These are phyloP conservation scores for Tulasnella sp. DNA, from an alignment of 768 basidiomycete species.

Conservation along the genomic window DNA sequence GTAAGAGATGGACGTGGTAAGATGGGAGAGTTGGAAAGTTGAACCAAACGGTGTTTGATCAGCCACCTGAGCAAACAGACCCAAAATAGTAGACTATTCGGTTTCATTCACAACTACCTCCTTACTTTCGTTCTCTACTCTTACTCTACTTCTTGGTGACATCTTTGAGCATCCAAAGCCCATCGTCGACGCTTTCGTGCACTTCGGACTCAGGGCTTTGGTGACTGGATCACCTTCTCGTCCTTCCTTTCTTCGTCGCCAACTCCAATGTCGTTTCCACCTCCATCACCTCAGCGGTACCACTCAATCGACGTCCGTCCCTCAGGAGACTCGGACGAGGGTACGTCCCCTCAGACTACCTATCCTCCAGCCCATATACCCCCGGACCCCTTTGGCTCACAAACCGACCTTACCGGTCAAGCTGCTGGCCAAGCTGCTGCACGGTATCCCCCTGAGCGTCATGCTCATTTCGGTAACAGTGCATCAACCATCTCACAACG, in stretches of 20 bases:
- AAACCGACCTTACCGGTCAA: constrained; percentile 13
- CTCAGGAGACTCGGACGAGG: constrained; percentile 18
- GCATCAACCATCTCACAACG: constrained; percentile 5
- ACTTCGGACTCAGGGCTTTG: not conserved
- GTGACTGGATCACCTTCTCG: not conserved
- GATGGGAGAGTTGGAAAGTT: not conserved
- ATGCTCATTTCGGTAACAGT: constrained; percentile 20
- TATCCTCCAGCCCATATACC: constrained; percentile 15
- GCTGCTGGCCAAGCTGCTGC: not conserved
- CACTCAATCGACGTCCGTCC: constrained; percentile 26
- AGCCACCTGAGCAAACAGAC: constrained; percentile 4
- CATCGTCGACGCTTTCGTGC: not conserved
- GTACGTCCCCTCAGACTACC: constrained; percentile 13
- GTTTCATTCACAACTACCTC: not conserved
- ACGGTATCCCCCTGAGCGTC: constrained; percentile 9
- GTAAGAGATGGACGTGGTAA: not conserved
- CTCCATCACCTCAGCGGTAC: not conserved
- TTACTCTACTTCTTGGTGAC: not conserved
- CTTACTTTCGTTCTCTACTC: constrained; percentile 6
- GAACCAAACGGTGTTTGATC: constrained; percentile 6
- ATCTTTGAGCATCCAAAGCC: not conserved
- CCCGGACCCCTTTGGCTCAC: constrained; percentile 21
- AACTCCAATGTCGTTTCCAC: constrained; percentile 17
- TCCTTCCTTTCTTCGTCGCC: not conserved
- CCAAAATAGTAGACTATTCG: not conserved